Conservation (phyloP, 2,329 filamentous ascomycete species). For the Aspergillus pseudoglaucus region DNA sequence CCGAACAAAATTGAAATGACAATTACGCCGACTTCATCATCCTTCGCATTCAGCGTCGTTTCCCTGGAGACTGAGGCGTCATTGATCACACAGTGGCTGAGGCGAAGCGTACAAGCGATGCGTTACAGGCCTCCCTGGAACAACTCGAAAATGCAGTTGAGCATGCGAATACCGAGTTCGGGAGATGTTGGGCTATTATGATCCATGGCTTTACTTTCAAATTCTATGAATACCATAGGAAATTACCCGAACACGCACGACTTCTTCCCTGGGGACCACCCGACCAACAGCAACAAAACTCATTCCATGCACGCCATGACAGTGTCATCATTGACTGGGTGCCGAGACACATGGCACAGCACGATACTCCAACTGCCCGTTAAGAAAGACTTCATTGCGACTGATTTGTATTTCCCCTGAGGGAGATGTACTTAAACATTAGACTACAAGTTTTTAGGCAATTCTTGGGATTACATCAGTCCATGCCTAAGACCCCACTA, state of each 20-base stretch:
- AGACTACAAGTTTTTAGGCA: no score
- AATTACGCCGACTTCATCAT: neutral
- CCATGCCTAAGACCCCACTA: no score
- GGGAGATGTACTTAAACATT: no score
- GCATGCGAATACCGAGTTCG: conserved; percentile 2
- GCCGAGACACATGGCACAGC: neutral
- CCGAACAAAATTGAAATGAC: neutral
- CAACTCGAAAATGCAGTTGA: conserved; percentile 3
- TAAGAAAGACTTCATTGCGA: no score
- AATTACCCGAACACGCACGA: neutral
- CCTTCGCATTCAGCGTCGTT: neutral
- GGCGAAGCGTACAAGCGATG: neutral
- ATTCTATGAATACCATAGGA: conserved; percentile 7
- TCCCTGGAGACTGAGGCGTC: neutral
- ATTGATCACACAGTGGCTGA: conserved; percentile 2
- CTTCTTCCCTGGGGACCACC: neutral
- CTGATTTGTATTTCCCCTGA: no score
- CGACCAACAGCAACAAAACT: neutral
- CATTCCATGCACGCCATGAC: conserved; percentile 3
- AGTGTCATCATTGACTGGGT: neutral
- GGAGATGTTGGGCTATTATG: conserved; percentile 5
- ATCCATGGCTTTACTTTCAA: conserved; percentile 3
- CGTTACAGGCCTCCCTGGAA: neutral
- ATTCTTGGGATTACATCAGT: no score
- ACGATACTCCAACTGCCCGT: neutral